Evolutionary conservation across 75 land plant species (phyloP).

Genomic region (Pinus taeda): DNA sequence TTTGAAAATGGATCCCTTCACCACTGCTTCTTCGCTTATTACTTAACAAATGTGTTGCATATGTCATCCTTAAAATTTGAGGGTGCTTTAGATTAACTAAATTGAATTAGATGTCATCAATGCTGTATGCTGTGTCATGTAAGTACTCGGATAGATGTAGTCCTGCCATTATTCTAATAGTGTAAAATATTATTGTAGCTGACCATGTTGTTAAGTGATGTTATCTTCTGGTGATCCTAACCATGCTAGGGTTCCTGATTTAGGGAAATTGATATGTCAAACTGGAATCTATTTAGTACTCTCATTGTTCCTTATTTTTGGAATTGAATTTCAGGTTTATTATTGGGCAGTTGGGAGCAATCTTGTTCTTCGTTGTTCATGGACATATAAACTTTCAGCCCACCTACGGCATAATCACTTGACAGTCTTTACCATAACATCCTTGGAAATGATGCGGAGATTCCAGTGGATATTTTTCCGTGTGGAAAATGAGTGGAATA

Average conservation of each 20-base stretch:
- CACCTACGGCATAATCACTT: too few species aligned
- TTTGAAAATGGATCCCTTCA: not conserved
- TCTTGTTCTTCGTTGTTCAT: too few species aligned
- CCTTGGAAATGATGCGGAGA: too few species aligned
- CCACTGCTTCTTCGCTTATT: not conserved
- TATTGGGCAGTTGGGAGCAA: conserved; percentile 85
- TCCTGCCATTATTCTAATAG: not conserved
- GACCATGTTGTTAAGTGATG: too few species aligned
- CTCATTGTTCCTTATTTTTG: too few species aligned
- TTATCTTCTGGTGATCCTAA: not conserved
- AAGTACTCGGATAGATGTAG: not conserved
- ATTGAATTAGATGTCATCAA: not conserved
- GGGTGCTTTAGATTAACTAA: not conserved
- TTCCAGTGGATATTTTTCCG: too few species aligned
- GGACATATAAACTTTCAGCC: too few species aligned
- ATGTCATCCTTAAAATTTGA: not conserved
- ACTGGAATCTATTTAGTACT: not conserved
- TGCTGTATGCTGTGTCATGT: not conserved
- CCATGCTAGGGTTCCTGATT: not conserved
- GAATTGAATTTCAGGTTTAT: conserved; percentile 59
- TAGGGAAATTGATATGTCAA: not conserved
- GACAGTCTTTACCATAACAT: too few species aligned
- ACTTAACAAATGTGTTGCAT: not conserved
- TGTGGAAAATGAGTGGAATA: too few species aligned
- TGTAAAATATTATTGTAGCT: not conserved